Conservation (phyloP, 1,139 yeast genomes). For the Pichia sp. region DNA sequence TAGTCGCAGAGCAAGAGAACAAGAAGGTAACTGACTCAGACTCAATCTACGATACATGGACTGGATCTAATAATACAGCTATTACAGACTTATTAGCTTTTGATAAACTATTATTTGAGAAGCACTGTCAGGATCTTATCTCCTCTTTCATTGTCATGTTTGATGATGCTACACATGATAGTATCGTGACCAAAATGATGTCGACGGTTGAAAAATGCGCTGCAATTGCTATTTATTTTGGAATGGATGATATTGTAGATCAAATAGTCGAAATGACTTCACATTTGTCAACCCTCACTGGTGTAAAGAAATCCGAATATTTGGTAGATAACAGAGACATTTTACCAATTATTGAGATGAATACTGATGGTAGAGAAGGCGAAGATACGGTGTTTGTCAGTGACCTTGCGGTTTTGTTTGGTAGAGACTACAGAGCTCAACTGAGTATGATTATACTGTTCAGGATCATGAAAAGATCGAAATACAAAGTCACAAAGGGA, state of each 20-base stretch:
- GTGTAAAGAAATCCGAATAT: slow-evolving; percentile 28
- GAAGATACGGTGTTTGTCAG: slow-evolving; percentile 65
- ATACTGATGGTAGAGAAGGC: slow-evolving; percentile 20
- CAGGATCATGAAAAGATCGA: slow-evolving; percentile 62
- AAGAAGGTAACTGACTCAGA: slow-evolving; percentile 25
- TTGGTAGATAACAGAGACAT: slow-evolving; percentile 26
- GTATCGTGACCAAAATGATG: slow-evolving; percentile 79
- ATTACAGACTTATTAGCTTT: slow-evolving; percentile 40
- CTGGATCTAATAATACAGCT: slow-evolving; percentile 26
- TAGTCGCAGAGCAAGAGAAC: slow-evolving; percentile 52
- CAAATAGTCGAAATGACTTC: slow-evolving; percentile 60
- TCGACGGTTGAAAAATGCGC: slow-evolving; percentile 85
- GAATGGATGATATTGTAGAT: slow-evolving; percentile 55
- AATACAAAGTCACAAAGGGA: slow-evolving; percentile 40
- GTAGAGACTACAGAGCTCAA: slow-evolving; percentile 89
- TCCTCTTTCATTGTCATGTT: slow-evolving; percentile 72
- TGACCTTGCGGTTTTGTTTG: slow-evolving; percentile 77
- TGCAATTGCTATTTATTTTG: slow-evolving; percentile 64
- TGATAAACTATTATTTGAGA: slow-evolving; percentile 67
- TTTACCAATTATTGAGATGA: slow-evolving; percentile 33
- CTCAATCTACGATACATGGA: slow-evolving; percentile 21
- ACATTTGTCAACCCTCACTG: slow-evolving; percentile 55
- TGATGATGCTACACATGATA: slow-evolving; percentile 86
- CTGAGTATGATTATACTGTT: slow-evolving; percentile 81
- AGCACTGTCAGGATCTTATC: slow-evolving; percentile 57